Base-by-base conservation (phyloP, 345 rosid species). In the thale cress (Arabidopsis thaliana) region DNA sequence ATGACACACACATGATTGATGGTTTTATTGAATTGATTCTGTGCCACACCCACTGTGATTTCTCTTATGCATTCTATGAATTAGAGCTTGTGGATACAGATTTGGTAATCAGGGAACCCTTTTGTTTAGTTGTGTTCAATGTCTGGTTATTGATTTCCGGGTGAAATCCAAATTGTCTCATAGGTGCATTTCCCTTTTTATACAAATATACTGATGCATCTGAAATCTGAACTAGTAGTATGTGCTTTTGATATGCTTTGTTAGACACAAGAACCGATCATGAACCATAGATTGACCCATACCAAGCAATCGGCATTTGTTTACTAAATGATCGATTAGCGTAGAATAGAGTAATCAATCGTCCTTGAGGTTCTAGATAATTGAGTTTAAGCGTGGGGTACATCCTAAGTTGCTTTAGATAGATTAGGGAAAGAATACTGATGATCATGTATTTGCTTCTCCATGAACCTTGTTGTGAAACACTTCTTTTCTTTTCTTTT, bases 161-260 rank as follows among this genome's bases (percentile, higher is more conserved):
- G 32, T 11, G 23, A 56, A 55, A 41, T 32, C 7, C 16, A 9
- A 33, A 20, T 33, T 16, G n/a, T 4, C 16, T 41, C 11, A 6
- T 36, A 36, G 1, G 38, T 36, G 38, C 8, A 36, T 8, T 23
- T 6, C 36, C 12, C n/a, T 32, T 38, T 23, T 20, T 72, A 45
- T 50, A 50, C 53, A 61, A 6, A 25, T 49, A 6, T 61, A 33
- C 61, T 61, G 36, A 41, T 73, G 63, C 46, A 51, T 62, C 55
- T 52, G 62, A 48, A 33, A 16, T 65, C 45, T 41, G 40, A 63
- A 53, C 58, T 65, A 46, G 55, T 65, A 36, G 22, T n/a, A 8
- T 73, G 49, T 65, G 71, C 11, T 25, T 10, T 64, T 61, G 52
- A 46, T 70, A 23, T 59, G 45, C 20, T 42, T 36, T 37, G 64